Percentiles rank a stretch among this genome's conserved stretches.
Conservation (phyloP, 345 rosid genomes). For the Draba incana region DNA sequence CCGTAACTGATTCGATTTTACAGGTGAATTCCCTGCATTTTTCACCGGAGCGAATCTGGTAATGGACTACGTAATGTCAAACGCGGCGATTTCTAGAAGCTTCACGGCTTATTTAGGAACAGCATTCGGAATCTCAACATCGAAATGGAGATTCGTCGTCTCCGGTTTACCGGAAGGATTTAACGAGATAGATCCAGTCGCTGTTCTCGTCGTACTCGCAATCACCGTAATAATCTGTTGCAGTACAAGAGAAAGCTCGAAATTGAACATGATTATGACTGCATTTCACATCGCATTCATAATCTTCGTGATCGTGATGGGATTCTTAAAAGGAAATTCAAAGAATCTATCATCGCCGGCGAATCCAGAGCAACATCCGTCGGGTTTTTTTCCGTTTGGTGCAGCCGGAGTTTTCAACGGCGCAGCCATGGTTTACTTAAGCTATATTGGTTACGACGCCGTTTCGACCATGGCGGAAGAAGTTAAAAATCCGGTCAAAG, state of each 20-base stretch:
- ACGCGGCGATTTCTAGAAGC: conserved; percentile 89
- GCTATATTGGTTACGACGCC: conserved; percentile 96
- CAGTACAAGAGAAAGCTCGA: conserved; percentile 80
- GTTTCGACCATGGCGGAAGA: conserved; percentile 97
- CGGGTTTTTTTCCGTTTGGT: conserved; percentile 81
- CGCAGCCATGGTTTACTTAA: conserved; percentile 79
- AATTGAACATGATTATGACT: conserved; percentile 77
- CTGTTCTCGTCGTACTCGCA: conserved; percentile 56
- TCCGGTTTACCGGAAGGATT: conserved; percentile 68
- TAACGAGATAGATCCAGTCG: conserved; percentile 72
- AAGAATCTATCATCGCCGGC: conserved; percentile 60
- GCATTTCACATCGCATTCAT: conserved; percentile 78
- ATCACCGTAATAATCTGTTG: conserved; percentile 67
- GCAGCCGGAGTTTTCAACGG: conserved; percentile 76
- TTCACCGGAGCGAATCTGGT: conserved; percentile 86
- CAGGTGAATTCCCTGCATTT: conserved; percentile 88
- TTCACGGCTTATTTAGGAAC: conserved; percentile 73
- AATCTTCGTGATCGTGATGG: conserved; percentile 69
- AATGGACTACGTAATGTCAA: conserved; percentile 88
- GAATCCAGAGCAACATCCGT: conserved; percentile 48
- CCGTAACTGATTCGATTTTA: neutral
- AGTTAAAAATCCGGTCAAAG: conserved; percentile 74
- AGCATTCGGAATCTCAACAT: conserved; percentile 71
- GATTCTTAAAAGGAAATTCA: conserved; percentile 68
- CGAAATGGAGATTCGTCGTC: conserved; percentile 65